Evolutionary conservation across 805 yeast genomes (phyloP), one percentile per base, ranked within the genome.

Genomic region (Suhomyces sp.): DNA sequence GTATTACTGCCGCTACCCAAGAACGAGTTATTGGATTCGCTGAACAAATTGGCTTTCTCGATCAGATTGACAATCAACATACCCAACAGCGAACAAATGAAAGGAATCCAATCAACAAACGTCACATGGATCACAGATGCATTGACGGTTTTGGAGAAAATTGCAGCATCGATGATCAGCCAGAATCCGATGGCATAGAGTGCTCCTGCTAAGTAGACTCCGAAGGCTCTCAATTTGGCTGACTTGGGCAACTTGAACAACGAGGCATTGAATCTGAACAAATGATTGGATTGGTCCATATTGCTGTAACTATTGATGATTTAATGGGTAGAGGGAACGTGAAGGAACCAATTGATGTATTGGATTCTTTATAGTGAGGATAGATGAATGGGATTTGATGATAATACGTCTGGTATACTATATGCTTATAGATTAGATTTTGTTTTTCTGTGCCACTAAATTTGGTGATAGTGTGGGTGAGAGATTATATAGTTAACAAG

Each of bases 81-180:
- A 2, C 98, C 98, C 22, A 88, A 58, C 0, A 95, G 78, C 5
- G 95, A 81, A 47, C 96, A 84, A 19, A 91, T 74, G 45, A 85
- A 79, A 4, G 98, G 98, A 33, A 93, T 78, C 98, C 98, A 91
- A 63, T 91, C 98, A 25, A 87, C 82, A 54, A 91, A 86, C 4
- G 91, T 80, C 19, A 93, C 87, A 56, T 91, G 97, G 5, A 88
- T 87, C 28, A 70, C 69, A 0, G 95, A 83, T 0, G 88, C 95
- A 66, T 91, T 91, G 31, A 81, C 82, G 12, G 88, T 83, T 45
- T 79, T 81, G 28, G 95, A 83, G 60, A 78, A 91, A 22, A 93
- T 74, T 2, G 95, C 88, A 1, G 96, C 87, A 60, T 91, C 98
- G 13, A 93, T 61, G 60, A 91, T 77, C 14, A 82, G 66, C 95